Base-by-base conservation (phyloP, 1,284 basidiomycete genomes). In the Microstroma glucosiphilum region DNA sequence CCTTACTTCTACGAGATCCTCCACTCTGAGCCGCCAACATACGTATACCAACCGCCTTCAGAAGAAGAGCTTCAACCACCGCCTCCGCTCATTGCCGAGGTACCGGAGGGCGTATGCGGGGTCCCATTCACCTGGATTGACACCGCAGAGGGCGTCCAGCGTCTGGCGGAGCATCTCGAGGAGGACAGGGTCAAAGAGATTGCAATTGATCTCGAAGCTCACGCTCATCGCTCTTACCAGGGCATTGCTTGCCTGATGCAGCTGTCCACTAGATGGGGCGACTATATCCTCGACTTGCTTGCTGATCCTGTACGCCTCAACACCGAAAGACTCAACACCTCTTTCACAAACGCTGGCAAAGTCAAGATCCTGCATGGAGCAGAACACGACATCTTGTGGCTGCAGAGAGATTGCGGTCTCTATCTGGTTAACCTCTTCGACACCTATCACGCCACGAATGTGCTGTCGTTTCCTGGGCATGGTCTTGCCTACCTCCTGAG, bases 401-500 rank as follows among this genome's bases (percentile, higher is more conserved):
- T 98, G 15, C 93, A 98, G 79, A 89, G 92, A 78, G 89, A 98
- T 78, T 92, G 97, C 77, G 91, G 90, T 59, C 78, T 97, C 1
- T 97, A 92, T 79, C 83, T 97, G 56, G 92, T 98, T 65, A 91
- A 92, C 66, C 81, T 98, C 9, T 98, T 97, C 77, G 94, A 98
- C 78, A 98, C 96, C 0, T 97, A 87, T 78, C 92, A 97, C 72
- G 94, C 94, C 0, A 91, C 91, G 0, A 90, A 89, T 72, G 82
- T 90, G 0, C 64, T 79, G 21, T 40, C 67, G 30, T 90, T 92
- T 73, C 88, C 89, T 0, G 84, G 87, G 55, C 89, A 92, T 71
- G 88, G 88, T 0, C 86, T 98, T 9, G 89, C 89, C 0, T 85
- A 87, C 54, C 83, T 98, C 11, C 84, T 98, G n/a, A 85, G 88